Base-by-base conservation (phyloP, 768 basidiomycete genomes). In the Gloeophyllum trabeum region DNA sequence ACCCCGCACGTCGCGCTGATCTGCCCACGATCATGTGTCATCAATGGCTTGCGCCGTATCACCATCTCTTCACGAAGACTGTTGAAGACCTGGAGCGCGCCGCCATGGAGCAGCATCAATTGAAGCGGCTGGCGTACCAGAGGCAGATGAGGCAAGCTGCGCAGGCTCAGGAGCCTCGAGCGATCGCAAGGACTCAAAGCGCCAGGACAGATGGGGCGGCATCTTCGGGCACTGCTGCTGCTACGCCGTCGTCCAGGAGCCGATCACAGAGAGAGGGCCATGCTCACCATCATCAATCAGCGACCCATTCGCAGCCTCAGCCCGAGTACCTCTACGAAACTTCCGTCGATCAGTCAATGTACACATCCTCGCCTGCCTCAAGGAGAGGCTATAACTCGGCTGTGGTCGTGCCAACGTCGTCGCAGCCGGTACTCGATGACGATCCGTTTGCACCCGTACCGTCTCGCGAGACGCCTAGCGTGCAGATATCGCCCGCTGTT, bases 41-140 rank as follows among this genome's bases (percentile, higher is more conserved):
- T 56, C 71, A 76, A 3, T 99, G 94, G 94, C 68, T 98, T 19
- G 62, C 65, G 1, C 69, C 77, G 3, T 84, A 86, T 50, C 63
- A 66, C 2, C 56, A 64, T 12, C 54, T 75, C 3, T 94, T 97
- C 60, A 70, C 73, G 14, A 76, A 71, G 48, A 66, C 63, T 22
- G 84, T 93, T 13, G 78, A 79, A 2, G 84, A 93, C 32, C 71
- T 93, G 21, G 92, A 97, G 60, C 62, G 61, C 1, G 63, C 76
- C 28, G 88, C 92, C 10, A 78, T 89, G 64, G 86, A 89, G 44
- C 80, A 84, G 53, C 88, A 93, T 57, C 79, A 81, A 49, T 71
- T 76, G 64, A 92, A 92, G 69, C 71, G 84, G 21, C 67, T 83
- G 19, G 80, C 79, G 2, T 88, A 88, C 57, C 82, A 87, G 61